Evolutionary conservation across 2,329 filamentous ascomycete species (phyloP).

Genomic region (Pseudogymnoascus pannorum): DNA sequence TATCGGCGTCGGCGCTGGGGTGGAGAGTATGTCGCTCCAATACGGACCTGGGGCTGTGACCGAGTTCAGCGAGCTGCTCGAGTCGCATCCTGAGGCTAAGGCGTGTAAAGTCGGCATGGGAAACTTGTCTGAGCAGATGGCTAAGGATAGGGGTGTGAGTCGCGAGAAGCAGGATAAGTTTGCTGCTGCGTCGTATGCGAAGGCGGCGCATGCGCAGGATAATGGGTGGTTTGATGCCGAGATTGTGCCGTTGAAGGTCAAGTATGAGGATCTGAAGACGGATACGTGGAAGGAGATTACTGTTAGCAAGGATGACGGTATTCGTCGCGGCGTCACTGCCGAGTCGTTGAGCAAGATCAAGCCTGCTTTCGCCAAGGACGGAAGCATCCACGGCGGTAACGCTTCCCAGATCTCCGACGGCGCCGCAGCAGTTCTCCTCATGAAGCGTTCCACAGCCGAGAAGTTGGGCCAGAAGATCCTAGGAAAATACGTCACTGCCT

Average conservation of each 20-base stretch:
- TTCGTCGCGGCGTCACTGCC: slow-evolving; percentile 75
- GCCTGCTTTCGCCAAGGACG: slow-evolving; percentile 83
- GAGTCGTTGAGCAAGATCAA: slow-evolving; percentile 88
- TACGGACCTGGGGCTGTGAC: slow-evolving; percentile 83
- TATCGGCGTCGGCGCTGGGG: slow-evolving; percentile 84
- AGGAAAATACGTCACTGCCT: slow-evolving; percentile 84
- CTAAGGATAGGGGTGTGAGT: slow-evolving; percentile 67
- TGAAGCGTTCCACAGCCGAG: slow-evolving; percentile 89
- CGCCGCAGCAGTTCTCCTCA: slow-evolving; percentile 87
- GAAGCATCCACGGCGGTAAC: slow-evolving; percentile 92
- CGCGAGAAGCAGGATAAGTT: slow-evolving; percentile 82
- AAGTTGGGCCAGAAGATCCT: slow-evolving; percentile 80
- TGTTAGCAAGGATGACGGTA: slow-evolving; percentile 79
- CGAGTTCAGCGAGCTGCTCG: slow-evolving; percentile 87
- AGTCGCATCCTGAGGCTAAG: slow-evolving; percentile 70
- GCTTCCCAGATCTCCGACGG: slow-evolving; percentile 94
- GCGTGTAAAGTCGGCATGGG: slow-evolving; percentile 99
- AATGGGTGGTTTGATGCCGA: slow-evolving; percentile 88
- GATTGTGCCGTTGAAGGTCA: slow-evolving; percentile 78
- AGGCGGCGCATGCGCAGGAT: slow-evolving; percentile 78
- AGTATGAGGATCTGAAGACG: slow-evolving; percentile 85
- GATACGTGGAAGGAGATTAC: slow-evolving; percentile 77
- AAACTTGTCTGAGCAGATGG: slow-evolving; percentile 88
- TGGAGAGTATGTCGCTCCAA: slow-evolving; percentile 91
- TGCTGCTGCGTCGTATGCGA: slow-evolving; percentile 86